Percentiles rank a stretch among this genome's conserved stretches.
Conservation (phyloP, 495 filamentous ascomycete species). For the Talaromyces adpressus region DNA sequence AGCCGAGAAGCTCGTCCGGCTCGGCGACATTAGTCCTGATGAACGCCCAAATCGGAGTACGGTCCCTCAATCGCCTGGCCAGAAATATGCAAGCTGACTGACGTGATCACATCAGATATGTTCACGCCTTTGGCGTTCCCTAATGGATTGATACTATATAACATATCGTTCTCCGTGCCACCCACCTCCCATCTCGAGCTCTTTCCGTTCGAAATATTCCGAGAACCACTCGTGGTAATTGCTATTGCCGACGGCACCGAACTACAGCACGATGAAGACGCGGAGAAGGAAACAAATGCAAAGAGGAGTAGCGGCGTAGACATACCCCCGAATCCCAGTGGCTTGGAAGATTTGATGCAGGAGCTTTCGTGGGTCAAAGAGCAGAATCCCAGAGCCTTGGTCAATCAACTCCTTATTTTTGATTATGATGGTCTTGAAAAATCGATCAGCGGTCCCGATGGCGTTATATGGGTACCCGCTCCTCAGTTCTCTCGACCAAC, state of each 20-base stretch:
- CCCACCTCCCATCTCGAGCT: constrained; percentile 69
- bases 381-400: constrained; percentile 64
- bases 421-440: constrained; percentile 48
- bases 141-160: constrained; percentile 80
- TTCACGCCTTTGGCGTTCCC: constrained; percentile 93
- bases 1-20: constrained; percentile 72
- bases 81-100: constrained; percentile 16
- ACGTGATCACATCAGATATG: constrained; percentile 56
- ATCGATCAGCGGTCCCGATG: constrained; percentile 35
- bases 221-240: constrained; percentile 73
- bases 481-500: constrained; percentile 64
- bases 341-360: constrained; percentile 57
- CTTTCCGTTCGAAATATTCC: constrained; percentile 77
- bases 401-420: constrained; percentile 74
- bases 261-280: constrained; percentile 24
- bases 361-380: constrained; percentile 52
- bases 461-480: constrained; percentile 66
- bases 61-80: not conserved
- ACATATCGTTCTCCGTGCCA: constrained; percentile 73
- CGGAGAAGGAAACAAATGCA: not conserved
- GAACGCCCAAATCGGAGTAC: constrained; percentile 80
- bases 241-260: constrained; percentile 69
- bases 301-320: constrained; percentile 1
- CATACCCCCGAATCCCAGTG: constrained; percentile 28
- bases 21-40: constrained; percentile 90